phyloP scores from a whole-genome alignment of 1,284 basidiomycete genomes.

The Boletus calvinii region DNA sequence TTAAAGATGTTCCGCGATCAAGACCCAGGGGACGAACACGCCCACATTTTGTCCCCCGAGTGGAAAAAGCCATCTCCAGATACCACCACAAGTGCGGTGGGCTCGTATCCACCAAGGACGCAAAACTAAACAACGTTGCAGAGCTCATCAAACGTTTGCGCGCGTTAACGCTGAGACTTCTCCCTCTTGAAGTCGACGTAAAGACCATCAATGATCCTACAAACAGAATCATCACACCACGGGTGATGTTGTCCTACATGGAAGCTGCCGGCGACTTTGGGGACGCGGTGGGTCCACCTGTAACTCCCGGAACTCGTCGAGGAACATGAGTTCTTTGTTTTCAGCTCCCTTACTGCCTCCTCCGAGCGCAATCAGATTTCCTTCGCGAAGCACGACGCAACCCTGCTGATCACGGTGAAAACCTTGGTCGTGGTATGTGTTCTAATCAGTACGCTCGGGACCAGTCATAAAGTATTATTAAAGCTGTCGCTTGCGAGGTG shows the following conservation, averaged over 20 bases:
- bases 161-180: slow-evolving; percentile 70
- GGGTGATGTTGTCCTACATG: slow-evolving; percentile 63
- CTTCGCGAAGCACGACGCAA: slow-evolving; percentile 72
- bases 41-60: slow-evolving; percentile 46
- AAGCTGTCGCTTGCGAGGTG: slow-evolving; percentile 84
- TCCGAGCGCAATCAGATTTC: slow-evolving; percentile 80
- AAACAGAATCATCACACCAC: slow-evolving; percentile 69
- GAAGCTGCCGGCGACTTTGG: slow-evolving; percentile 74
- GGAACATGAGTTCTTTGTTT: neutral
- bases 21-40: slow-evolving; percentile 44
- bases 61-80: slow-evolving; percentile 62
- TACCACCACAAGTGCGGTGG: slow-evolving; percentile 63
- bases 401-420: slow-evolving; percentile 85
- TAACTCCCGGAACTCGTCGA: neutral
- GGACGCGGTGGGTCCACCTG: slow-evolving; percentile 61
- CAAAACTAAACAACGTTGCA: slow-evolving; percentile 29
- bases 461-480: neutral
- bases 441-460: neutral
- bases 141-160: slow-evolving; percentile 81
- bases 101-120: neutral
- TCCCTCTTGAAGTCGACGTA: slow-evolving; percentile 79
- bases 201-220: slow-evolving; percentile 61
- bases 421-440: slow-evolving; percentile 66
- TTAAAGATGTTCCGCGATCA: slow-evolving; percentile 36
- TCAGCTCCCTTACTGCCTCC: slow-evolving; percentile 76